Conservation (phyloP, 192 early-diverging fungal genomes). For the Chytriomyces sp. region DNA sequence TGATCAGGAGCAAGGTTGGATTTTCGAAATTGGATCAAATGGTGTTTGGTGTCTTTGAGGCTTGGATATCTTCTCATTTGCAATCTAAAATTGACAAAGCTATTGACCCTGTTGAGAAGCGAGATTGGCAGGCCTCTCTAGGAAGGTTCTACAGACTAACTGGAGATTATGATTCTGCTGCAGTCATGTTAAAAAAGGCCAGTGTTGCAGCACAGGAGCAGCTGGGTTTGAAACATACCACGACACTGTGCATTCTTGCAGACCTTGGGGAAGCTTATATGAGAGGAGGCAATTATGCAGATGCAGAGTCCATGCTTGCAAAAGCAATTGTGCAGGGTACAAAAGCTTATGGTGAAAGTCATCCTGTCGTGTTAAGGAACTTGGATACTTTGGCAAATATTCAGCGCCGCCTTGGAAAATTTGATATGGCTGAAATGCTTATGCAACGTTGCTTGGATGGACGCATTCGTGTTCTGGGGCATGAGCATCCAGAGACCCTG, state of each 20-base stretch:
- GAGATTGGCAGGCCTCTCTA: no score
- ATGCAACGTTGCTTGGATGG: neutral
- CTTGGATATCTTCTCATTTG: neutral
- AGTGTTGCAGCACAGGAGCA: no score
- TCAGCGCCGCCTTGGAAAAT: neutral
- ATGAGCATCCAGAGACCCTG: neutral
- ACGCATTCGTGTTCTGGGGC: neutral
- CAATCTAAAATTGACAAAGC: neutral
- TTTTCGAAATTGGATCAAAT: slow-evolving; percentile 6
- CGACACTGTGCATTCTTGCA: no score
- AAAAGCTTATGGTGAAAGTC: no score
- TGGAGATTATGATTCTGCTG: no score
- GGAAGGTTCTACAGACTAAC: no score
- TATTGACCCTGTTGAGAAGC: neutral
- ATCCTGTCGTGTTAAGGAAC: neutral
- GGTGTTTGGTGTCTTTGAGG: neutral
- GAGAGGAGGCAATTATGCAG: no score
- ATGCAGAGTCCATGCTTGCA: no score
- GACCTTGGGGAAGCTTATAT: no score
- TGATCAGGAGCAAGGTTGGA: neutral
- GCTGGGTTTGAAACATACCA: no score
- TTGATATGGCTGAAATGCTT: neutral
- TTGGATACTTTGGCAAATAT: neutral
- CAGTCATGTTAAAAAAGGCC: no score
- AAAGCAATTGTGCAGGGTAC: no score